Conservation (phyloP, 352 stramenopile genomes). For the Pythium plurisporium region DNA sequence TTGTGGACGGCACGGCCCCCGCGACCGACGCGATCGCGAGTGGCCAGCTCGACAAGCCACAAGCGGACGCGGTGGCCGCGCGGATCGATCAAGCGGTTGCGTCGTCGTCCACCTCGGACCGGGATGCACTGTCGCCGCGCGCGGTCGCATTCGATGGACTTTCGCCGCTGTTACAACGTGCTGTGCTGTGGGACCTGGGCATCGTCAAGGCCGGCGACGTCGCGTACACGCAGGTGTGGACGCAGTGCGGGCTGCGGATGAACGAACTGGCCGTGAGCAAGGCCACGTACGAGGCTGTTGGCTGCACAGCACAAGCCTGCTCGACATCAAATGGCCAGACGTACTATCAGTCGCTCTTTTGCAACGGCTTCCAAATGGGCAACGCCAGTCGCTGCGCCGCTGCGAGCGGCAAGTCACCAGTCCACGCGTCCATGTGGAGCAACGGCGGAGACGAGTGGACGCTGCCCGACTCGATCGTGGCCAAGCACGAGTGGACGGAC, state of each 20-base stretch:
- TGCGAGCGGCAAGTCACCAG: constrained; percentile 14
- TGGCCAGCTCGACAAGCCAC: background rate
- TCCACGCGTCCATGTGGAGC: constrained; percentile 45
- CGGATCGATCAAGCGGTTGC: background rate
- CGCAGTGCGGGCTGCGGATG: constrained; percentile 39
- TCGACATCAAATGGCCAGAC: constrained; percentile 27
- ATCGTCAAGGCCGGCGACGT: constrained; percentile 29
- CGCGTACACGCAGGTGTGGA: constrained; percentile 33
- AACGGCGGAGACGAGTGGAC: constrained; percentile 33
- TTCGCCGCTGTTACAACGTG: constrained; percentile 39
- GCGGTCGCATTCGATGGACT: constrained; percentile 17
- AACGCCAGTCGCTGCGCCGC: constrained; percentile 20
- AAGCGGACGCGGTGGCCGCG: background rate
- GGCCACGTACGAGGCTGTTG: constrained; percentile 18
- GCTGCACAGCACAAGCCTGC: constrained; percentile 34
- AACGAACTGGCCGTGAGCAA: constrained; percentile 32
- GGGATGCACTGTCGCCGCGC: background rate
- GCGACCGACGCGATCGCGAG: background rate
- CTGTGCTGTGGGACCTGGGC: constrained; percentile 43
- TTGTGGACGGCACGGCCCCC: constrained; percentile 25
- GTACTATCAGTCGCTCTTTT: constrained; percentile 26
- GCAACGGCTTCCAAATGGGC: constrained; percentile 21
- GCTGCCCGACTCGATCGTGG: constrained; percentile 28
- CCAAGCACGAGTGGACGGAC: constrained; percentile 32
- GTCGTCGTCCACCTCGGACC: background rate